Conservation (phyloP, 2,329 filamentous ascomycete species). For the Rutstroemia sp. region DNA sequence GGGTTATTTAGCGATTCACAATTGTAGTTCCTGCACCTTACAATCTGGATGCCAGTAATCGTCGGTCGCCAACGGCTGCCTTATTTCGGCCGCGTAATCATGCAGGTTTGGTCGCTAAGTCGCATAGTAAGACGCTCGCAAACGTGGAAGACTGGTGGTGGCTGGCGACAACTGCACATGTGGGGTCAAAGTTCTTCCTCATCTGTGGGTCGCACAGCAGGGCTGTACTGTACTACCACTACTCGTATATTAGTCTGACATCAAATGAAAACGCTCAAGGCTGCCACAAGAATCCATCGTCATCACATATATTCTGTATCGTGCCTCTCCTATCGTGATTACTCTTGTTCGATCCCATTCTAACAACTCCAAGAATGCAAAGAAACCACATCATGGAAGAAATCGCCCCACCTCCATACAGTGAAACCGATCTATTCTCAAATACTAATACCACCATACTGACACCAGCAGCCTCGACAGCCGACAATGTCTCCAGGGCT, state of each 20-base stretch:
- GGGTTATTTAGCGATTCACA: too few species aligned
- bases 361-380: not conserved
- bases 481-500: conserved; percentile 33
- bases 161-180: not conserved
- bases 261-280: not conserved
- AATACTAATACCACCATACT: conserved; percentile 27
- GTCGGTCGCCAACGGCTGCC: not conserved
- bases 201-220: not conserved
- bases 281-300: not conserved
- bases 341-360: not conserved
- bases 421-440: conserved; percentile 49
- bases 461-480: conserved; percentile 23
- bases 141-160: not conserved
- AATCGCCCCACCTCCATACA: conserved; percentile 46
- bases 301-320: not conserved
- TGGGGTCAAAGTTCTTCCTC: not conserved
- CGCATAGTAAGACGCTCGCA: not conserved
- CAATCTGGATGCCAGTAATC: not conserved
- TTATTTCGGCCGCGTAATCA: conserved; percentile 3
- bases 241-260: not conserved
- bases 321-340: too few species aligned
- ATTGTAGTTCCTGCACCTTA: not conserved
- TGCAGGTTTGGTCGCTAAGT: not conserved
- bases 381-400: not conserved
- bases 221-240: not conserved